phyloP scores from a whole-genome alignment of 2,329 filamentous ascomycete genomes.

The Aureobasidium sp. region DNA sequence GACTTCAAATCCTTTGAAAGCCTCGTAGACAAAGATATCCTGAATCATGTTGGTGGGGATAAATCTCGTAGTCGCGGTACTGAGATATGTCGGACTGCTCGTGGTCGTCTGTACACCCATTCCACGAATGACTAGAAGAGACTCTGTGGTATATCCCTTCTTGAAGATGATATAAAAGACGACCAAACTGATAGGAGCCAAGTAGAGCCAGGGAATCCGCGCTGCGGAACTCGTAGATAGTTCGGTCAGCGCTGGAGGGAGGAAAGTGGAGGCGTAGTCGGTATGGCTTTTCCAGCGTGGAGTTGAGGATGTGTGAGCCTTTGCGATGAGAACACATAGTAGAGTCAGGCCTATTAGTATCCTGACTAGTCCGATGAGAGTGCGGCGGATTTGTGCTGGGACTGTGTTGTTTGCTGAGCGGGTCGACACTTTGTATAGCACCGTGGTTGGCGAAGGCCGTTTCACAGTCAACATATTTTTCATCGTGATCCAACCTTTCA shows the following conservation, averaged over 20 bases:
- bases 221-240: slow-evolving; percentile 25
- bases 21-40: slow-evolving; percentile 91
- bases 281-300: not conserved
- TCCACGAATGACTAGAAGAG: slow-evolving; percentile 76
- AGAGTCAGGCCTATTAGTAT: slow-evolving; percentile 36
- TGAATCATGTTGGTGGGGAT: slow-evolving; percentile 89
- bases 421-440: slow-evolving; percentile 85
- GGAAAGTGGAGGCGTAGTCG: slow-evolving; percentile 11
- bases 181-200: slow-evolving; percentile 29
- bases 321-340: slow-evolving; percentile 23
- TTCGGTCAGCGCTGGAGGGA: slow-evolving; percentile 12
- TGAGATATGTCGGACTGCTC: slow-evolving; percentile 59
- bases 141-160: slow-evolving; percentile 55
- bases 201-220: slow-evolving; percentile 33
- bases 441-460: slow-evolving; percentile 65
- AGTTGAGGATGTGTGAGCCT: slow-evolving; percentile 15
- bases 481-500: not conserved
- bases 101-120: slow-evolving; percentile 84
- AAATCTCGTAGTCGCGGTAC: slow-evolving; percentile 55
- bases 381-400: slow-evolving; percentile 37
- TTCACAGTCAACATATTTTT: slow-evolving; percentile 26
- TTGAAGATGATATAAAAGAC: slow-evolving; percentile 21
- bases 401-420: slow-evolving; percentile 46
- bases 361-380: slow-evolving; percentile 38
- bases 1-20: slow-evolving; percentile 86